These are phyloP conservation scores for Craspedostauros australis DNA, from an alignment of 108 stramenopile genomes.

Conservation along the genomic window DNA sequence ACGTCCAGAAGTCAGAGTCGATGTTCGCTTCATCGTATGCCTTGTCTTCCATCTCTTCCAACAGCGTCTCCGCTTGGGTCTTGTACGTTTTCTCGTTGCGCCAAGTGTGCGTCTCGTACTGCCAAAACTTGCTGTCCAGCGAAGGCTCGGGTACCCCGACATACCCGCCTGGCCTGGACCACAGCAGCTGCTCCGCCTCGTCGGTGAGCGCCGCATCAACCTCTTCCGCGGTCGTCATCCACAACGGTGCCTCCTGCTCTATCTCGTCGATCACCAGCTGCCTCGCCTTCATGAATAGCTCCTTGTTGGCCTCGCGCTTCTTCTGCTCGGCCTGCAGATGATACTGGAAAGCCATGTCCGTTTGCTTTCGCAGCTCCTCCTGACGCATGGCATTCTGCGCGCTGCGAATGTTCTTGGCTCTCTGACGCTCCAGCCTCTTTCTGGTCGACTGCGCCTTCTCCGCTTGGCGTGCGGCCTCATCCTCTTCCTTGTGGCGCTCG, in stretches of 20 bases:
- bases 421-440: slow-evolving; percentile 58
- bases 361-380: slow-evolving; percentile 35
- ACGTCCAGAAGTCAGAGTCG: slow-evolving; percentile 61
- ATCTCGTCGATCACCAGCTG: slow-evolving; percentile 68
- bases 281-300: slow-evolving; percentile 41
- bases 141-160: slow-evolving; percentile 70
- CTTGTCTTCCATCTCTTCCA: slow-evolving; percentile 55
- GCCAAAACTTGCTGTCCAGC: slow-evolving; percentile 74
- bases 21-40: slow-evolving; percentile 62
- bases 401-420: slow-evolving; percentile 56
- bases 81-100: slow-evolving; percentile 62
- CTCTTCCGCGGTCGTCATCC: slow-evolving; percentile 77
- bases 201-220: slow-evolving; percentile 70
- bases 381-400: slow-evolving; percentile 50
- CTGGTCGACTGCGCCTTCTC: slow-evolving; percentile 27
- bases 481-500: slow-evolving; percentile 39
- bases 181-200: slow-evolving; percentile 58
- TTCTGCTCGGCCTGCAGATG: slow-evolving; percentile 50
- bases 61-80: slow-evolving; percentile 45
- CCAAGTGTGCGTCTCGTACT: slow-evolving; percentile 71
- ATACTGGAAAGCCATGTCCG: slow-evolving; percentile 48
- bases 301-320: slow-evolving; percentile 44
- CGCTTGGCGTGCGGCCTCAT: slow-evolving; percentile 40
- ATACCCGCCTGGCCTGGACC: slow-evolving; percentile 56
- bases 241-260: slow-evolving; percentile 65